phyloP scores from a whole-genome alignment of 2,329 filamentous ascomycete genomes.

The Colletotrichum trifolii region DNA sequence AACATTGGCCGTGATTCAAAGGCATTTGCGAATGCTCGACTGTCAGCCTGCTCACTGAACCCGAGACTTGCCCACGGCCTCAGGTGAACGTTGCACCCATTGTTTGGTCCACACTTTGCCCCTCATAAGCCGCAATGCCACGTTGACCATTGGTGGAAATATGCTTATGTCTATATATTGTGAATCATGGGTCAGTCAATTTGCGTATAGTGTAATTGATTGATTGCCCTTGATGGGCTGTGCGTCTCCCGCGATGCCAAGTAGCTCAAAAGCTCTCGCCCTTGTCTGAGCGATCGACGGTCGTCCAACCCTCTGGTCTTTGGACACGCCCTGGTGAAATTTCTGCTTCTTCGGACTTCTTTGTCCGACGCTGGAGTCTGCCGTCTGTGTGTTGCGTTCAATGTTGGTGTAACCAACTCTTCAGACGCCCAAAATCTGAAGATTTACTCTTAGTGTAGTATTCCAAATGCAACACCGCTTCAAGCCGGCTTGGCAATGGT shows the following conservation, averaged over 20 bases:
- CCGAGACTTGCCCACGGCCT: conserved; percentile 24
- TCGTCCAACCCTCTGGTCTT: background rate
- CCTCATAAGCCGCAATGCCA: conserved; percentile 27
- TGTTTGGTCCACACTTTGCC: conserved; percentile 24
- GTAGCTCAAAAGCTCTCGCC: conserved; percentile 18
- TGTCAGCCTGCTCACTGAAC: conserved; percentile 9
- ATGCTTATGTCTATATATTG: conserved; percentile 6
- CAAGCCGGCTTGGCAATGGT: too few relatives aligned
- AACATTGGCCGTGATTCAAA: conserved; percentile 4
- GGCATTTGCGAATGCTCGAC: background rate
- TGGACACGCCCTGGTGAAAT: too few relatives aligned
- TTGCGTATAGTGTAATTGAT: background rate
- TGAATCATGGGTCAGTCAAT: background rate
- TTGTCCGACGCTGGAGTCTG: too few relatives aligned
- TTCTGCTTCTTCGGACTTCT: too few relatives aligned
- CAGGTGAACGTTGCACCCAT: conserved; percentile 11
- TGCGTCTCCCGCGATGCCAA: background rate
- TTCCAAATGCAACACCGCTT: too few relatives aligned
- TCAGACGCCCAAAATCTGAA: too few relatives aligned
- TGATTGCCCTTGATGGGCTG: background rate
- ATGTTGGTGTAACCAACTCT: too few relatives aligned
- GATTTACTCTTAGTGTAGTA: too few relatives aligned
- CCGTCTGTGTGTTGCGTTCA: too few relatives aligned
- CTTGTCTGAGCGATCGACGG: conserved; percentile 14
- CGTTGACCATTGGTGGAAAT: conserved; percentile 18